These are phyloP conservation scores for Rhodotorula diobovata DNA, from an alignment of 768 basidiomycete species.

Conservation along the genomic window DNA sequence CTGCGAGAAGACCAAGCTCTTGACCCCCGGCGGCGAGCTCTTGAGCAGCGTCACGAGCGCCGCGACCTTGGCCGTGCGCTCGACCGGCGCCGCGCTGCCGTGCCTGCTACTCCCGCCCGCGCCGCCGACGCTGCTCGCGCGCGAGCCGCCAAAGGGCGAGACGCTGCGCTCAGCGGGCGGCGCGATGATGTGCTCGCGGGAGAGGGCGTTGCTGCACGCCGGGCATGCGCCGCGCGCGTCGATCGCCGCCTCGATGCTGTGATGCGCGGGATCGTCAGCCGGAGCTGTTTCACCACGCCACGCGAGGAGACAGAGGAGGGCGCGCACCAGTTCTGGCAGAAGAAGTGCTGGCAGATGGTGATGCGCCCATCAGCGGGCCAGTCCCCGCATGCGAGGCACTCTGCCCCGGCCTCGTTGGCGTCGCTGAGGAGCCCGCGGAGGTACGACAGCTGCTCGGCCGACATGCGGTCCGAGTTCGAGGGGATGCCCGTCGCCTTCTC, in stretches of 20 bases:
- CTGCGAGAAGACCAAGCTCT: slow-evolving; percentile 38
- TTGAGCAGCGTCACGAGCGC: slow-evolving; percentile 28
- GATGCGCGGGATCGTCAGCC: no score
- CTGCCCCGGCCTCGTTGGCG: slow-evolving; percentile 10
- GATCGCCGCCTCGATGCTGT: slow-evolving; percentile 37
- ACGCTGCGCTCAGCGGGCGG: slow-evolving; percentile 5
- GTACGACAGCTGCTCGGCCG: slow-evolving; percentile 14
- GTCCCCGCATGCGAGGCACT: slow-evolving; percentile 36
- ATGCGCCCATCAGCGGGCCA: slow-evolving; percentile 36
- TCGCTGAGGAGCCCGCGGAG: slow-evolving; percentile 12
- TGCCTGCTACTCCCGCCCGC: neutral
- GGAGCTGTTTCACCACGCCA: no score
- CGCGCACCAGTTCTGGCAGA: slow-evolving; percentile 35
- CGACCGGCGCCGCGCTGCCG: slow-evolving; percentile 9
- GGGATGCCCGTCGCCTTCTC: neutral
- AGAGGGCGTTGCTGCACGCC: slow-evolving; percentile 9
- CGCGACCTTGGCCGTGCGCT: slow-evolving; percentile 30
- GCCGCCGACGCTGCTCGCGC: neutral
- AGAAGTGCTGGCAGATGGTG: slow-evolving; percentile 40
- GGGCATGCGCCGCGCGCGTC: slow-evolving; percentile 20
- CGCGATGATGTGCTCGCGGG: slow-evolving; percentile 19
- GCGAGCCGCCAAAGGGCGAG: neutral
- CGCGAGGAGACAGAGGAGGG: no score
- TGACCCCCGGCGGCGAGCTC: slow-evolving; percentile 24
- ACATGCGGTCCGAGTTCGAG: neutral